Evolutionary conservation across 352 stramenopile species (phyloP), one percentile per base, ranked within the genome.

Genomic region (Pythium sp.): DNA sequence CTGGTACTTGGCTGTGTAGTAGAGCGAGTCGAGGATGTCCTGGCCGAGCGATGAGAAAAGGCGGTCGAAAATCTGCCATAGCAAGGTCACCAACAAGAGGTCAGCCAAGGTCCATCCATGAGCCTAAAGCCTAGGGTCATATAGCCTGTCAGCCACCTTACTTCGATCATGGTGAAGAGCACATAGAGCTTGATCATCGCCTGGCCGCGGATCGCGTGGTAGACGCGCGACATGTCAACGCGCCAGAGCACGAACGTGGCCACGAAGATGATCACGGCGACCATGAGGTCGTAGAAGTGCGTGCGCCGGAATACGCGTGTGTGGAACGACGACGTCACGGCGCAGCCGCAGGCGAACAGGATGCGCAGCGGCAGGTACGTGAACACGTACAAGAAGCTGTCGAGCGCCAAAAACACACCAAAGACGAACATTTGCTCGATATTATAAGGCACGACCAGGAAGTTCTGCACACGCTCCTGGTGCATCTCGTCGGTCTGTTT

Each of bases 171-270:
- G 11, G 95, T 98, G 71, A 98, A 98, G 32, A 99, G 73, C 49
- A 99, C 95, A 76, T 99, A 99, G 4, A 99, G 85, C 75, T 99
- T 99, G 65, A 99, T 98, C 90, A 99, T 98, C 18, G 92, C 92
- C 73, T 99, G 96, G n/a, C 94, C 94, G 20, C 97, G 85, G 72
- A 99, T 99, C 69, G 95, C 97, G 80, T 99, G 97, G 82, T 99
- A 99, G 1, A 99, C 87, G n/a, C 95, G 90, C 22, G 92, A 98
- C 80, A 99, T 98, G 55, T 98, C 96, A 24, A 99, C 91, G 6
- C 89, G 82, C 57, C 81, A 82, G 12, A 98, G 71, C 34, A 92
- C 77, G 3, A 59, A 75, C 9, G 89, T 93, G n/a, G 83, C 82
- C 5, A 97, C 80, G 2, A 80, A 68, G 38, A 98, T 76, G 24